Conservation (phyloP, 257 asterid species). For the Craterostigma plantagineum region DNA sequence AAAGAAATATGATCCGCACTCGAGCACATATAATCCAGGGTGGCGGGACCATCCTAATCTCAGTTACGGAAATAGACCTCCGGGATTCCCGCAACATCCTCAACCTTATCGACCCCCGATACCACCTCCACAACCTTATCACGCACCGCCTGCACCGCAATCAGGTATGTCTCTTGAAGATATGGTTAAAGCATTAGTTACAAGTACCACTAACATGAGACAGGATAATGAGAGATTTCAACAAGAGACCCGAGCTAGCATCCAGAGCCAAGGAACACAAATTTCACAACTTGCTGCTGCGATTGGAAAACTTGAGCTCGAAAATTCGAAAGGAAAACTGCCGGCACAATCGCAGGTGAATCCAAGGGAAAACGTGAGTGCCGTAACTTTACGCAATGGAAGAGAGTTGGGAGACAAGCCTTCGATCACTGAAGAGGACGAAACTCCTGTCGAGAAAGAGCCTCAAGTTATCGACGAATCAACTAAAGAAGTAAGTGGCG, state of each 20-base stretch:
- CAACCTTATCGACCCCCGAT: neutral
- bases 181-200: neutral
- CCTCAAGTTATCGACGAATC: neutral
- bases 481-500: neutral
- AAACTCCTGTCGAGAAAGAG: neutral
- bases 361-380: conserved; percentile 1
- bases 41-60: conserved; percentile 5
- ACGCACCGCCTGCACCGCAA: neutral
- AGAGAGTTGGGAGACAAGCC: neutral
- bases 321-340: neutral
- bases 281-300: neutral
- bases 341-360: neutral
- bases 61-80: neutral
- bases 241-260: neutral
- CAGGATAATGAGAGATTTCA: neutral
- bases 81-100: neutral
- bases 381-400: neutral
- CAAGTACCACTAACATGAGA: neutral
- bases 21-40: neutral
- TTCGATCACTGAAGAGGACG: neutral
- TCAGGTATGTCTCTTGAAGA: neutral
- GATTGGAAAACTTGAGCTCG: neutral
- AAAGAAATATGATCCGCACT: neutral
- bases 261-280: neutral
- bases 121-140: neutral